A percentile compares a stretch with the other conserved stretches of the same genome.
phyloP scores from a whole-genome alignment of 306 rosid species.

The Vicia sativa region DNA sequence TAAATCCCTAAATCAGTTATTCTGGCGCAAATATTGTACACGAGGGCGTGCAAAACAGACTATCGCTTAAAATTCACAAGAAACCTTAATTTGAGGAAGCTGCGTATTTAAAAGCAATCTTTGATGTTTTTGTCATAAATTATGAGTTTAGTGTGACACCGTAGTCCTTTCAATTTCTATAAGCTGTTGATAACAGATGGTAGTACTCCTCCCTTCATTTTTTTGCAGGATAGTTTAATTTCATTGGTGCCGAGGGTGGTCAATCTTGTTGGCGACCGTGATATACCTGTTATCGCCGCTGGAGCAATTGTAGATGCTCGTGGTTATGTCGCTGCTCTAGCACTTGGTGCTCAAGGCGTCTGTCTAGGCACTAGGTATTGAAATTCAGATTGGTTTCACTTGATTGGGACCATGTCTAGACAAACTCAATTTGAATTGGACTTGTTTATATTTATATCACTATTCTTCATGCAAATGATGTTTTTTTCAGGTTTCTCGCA shows the following conservation, averaged over 20 bases:
- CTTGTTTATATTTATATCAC: slow-evolving; percentile 14
- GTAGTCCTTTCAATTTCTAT: background rate
- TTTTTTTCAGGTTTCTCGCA: slow-evolving; percentile 72
- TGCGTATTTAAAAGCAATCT: background rate
- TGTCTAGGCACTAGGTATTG: slow-evolving; percentile 79
- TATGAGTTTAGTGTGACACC: background rate
- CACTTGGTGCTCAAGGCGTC: slow-evolving; percentile 84
- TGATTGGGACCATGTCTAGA: slow-evolving; percentile 6
- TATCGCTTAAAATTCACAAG: too few relatives aligned
- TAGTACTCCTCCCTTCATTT: background rate
- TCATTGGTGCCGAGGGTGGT: slow-evolving; percentile 78
- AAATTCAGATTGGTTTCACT: slow-evolving; percentile 3
- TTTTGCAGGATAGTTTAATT: slow-evolving; percentile 66
- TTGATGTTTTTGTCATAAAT: slow-evolving; percentile 7
- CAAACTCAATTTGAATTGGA: slow-evolving; percentile 18
- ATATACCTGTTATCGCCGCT: slow-evolving; percentile 80
- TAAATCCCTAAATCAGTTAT: too few relatives aligned
- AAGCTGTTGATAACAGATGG: slow-evolving; percentile 8
- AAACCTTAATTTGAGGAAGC: background rate
- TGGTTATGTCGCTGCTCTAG: slow-evolving; percentile 89
- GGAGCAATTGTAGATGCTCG: slow-evolving; percentile 80
- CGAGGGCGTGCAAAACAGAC: too few relatives aligned
- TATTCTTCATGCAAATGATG: slow-evolving; percentile 8
- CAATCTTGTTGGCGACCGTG: slow-evolving; percentile 67
- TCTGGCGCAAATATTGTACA: too few relatives aligned